phyloP scores from a whole-genome alignment of 2,329 filamentous ascomycete species.

The Microascus cirrosus region DNA sequence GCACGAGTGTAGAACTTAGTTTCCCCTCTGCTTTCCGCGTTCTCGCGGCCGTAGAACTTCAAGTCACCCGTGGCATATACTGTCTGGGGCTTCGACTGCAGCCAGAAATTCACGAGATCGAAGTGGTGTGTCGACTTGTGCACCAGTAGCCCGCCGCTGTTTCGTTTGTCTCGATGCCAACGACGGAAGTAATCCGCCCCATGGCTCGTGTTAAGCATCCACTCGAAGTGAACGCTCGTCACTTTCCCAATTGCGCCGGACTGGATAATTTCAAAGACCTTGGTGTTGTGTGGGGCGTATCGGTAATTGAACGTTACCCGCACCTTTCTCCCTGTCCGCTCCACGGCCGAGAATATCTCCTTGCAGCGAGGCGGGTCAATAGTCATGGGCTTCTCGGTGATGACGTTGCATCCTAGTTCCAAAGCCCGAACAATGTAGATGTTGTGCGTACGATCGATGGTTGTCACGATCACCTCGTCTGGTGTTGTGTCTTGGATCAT shows the following conservation, averaged over 20 bases:
- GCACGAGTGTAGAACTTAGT: slow-evolving; percentile 38
- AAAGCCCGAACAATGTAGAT: slow-evolving; percentile 48
- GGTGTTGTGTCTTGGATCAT: slow-evolving; percentile 47
- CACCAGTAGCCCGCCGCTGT: slow-evolving; percentile 47
- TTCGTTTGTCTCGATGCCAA: slow-evolving; percentile 51
- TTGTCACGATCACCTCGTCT: slow-evolving; percentile 52
- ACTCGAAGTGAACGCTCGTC: slow-evolving; percentile 50
- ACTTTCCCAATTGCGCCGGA: slow-evolving; percentile 45
- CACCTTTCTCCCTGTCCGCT: slow-evolving; percentile 33
- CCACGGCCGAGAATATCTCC: slow-evolving; percentile 41
- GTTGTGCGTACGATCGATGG: slow-evolving; percentile 51
- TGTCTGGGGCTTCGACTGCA: slow-evolving; percentile 39
- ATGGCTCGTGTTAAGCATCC: slow-evolving; percentile 51
- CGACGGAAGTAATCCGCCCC: slow-evolving; percentile 53
- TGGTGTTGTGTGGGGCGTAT: slow-evolving; percentile 55
- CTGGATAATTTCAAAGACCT: slow-evolving; percentile 40
- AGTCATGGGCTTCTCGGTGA: slow-evolving; percentile 58
- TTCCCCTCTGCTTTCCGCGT: slow-evolving; percentile 43
- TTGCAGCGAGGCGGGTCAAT: slow-evolving; percentile 44
- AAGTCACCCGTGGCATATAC: slow-evolving; percentile 49
- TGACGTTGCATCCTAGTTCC: slow-evolving; percentile 46
- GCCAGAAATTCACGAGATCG: slow-evolving; percentile 53
- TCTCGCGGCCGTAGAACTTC: slow-evolving; percentile 50
- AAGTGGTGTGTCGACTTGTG: slow-evolving; percentile 56
- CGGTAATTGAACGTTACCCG: slow-evolving; percentile 55